Evolutionary conservation across 1,284 basidiomycete species (phyloP).

Genomic region (Pyrrhoderma lamaoense): DNA sequence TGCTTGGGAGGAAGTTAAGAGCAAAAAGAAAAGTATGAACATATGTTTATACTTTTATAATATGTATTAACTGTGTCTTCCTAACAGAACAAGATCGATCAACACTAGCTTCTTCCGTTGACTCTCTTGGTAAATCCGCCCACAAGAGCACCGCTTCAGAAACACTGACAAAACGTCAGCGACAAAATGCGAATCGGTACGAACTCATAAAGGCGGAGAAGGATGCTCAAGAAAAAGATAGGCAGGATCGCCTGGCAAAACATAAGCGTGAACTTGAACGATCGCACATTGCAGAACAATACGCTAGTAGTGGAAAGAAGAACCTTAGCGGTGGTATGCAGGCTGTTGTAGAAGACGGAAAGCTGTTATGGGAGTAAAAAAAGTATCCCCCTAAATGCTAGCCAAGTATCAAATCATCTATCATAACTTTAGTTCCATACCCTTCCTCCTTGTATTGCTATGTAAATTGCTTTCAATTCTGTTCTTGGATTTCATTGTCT

Average conservation of each 20-base stretch:
- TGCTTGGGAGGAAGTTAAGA: slow-evolving; percentile 67
- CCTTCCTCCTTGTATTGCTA: no score
- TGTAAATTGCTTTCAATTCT: no score
- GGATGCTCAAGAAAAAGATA: slow-evolving; percentile 45
- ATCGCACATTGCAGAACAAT: slow-evolving; percentile 45
- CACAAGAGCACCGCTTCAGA: slow-evolving; percentile 31
- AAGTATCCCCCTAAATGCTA: background rate
- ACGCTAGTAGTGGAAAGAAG: slow-evolving; percentile 26
- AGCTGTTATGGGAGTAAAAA: slow-evolving; percentile 44
- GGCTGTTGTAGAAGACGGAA: slow-evolving; percentile 41
- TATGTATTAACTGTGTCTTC: background rate
- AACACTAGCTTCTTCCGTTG: slow-evolving; percentile 10
- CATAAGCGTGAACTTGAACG: slow-evolving; percentile 58
- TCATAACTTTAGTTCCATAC: no score
- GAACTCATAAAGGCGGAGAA: slow-evolving; percentile 53
- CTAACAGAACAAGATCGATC: slow-evolving; percentile 16
- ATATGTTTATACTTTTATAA: background rate
- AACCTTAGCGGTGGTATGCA: slow-evolving; percentile 47
- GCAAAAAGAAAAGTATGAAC: slow-evolving; percentile 39
- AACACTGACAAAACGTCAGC: slow-evolving; percentile 53
- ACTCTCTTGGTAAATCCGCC: slow-evolving; percentile 13
- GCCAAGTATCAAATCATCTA: no score
- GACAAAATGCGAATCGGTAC: slow-evolving; percentile 56
- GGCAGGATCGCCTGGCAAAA: slow-evolving; percentile 42
- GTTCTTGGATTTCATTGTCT: no score